A percentile compares a stretch with the other conserved stretches of the same genome.
These are phyloP conservation scores for Achaetomium macrosporum DNA, from an alignment of 2,329 filamentous ascomycete species.

Conservation along the genomic window DNA sequence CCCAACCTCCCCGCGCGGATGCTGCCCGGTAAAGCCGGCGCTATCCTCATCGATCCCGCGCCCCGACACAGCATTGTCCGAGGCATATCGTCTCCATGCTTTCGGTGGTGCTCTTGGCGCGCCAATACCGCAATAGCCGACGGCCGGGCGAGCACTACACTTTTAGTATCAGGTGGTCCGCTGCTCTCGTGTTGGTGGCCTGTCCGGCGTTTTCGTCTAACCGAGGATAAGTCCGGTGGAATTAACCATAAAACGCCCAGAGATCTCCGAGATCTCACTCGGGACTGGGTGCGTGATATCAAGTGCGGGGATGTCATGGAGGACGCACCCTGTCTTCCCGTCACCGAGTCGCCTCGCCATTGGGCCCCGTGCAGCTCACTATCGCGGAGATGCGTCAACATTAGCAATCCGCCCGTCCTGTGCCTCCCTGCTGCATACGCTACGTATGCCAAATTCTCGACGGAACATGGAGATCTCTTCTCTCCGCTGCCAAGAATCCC, in stretches of 20 bases:
- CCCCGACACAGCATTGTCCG: neutral
- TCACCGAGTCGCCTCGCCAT: neutral
- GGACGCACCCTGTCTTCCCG: too few relatives aligned
- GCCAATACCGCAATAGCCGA: slow-evolving; percentile 11
- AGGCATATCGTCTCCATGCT: neutral
- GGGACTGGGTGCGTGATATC: neutral
- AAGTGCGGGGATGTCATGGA: too few relatives aligned
- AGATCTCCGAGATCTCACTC: slow-evolving; percentile 12
- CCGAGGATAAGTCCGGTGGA: slow-evolving; percentile 25
- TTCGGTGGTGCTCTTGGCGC: neutral
- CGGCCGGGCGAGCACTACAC: neutral
- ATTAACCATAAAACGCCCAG: neutral
- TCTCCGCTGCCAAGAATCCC: slow-evolving; percentile 10
- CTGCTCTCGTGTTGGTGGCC: slow-evolving; percentile 4
- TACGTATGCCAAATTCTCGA: neutral
- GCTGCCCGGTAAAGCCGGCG: slow-evolving; percentile 6
- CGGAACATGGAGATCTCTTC: slow-evolving; percentile 13
- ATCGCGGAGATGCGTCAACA: slow-evolving; percentile 1
- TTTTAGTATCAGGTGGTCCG: neutral
- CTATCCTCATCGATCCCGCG: slow-evolving; percentile 1
- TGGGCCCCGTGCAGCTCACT: neutral
- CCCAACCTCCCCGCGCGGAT: slow-evolving; percentile 5
- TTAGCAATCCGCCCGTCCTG: neutral
- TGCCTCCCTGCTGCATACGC: neutral
- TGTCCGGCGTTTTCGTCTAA: slow-evolving; percentile 21